Conservation (phyloP, 495 filamentous ascomycete species). For the Tricharina praecox region DNA sequence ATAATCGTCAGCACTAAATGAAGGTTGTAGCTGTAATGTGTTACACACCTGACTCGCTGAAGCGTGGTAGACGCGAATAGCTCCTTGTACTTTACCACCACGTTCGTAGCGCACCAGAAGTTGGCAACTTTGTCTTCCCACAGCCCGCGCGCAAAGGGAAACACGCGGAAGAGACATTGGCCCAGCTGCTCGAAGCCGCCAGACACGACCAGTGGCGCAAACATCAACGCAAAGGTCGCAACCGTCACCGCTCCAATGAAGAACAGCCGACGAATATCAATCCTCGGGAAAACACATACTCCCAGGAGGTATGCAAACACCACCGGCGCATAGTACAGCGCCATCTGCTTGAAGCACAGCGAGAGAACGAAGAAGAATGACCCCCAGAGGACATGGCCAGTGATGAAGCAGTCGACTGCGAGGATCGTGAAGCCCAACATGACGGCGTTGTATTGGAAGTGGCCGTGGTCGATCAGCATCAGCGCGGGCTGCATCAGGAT, state of each 20-base stretch:
- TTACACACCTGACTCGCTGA: constrained; percentile 38
- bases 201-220: constrained; percentile 53
- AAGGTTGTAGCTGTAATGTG: too few species aligned
- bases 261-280: constrained; percentile 52
- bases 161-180: constrained; percentile 74
- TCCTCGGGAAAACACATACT: constrained; percentile 56
- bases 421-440: constrained; percentile 75
- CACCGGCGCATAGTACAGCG: constrained; percentile 82
- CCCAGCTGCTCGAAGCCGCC: constrained; percentile 53
- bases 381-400: constrained; percentile 69
- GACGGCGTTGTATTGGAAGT: constrained; percentile 97
- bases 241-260: constrained; percentile 56
- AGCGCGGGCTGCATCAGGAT: constrained; percentile 83
- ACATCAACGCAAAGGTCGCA: constrained; percentile 53
- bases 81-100: constrained; percentile 64
- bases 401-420: constrained; percentile 72
- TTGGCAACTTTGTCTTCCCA: constrained; percentile 99
- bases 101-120: constrained; percentile 85
- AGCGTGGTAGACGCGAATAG: constrained; percentile 47
- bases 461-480: constrained; percentile 90
- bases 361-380: constrained; percentile 88
- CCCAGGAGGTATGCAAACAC: constrained; percentile 87
- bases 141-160: constrained; percentile 81
- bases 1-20: not conserved
- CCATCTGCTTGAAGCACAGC: constrained; percentile 96